Evolutionary conservation across 768 basidiomycete genomes (phyloP).

Genomic region (Kwoniella shandongensis): DNA sequence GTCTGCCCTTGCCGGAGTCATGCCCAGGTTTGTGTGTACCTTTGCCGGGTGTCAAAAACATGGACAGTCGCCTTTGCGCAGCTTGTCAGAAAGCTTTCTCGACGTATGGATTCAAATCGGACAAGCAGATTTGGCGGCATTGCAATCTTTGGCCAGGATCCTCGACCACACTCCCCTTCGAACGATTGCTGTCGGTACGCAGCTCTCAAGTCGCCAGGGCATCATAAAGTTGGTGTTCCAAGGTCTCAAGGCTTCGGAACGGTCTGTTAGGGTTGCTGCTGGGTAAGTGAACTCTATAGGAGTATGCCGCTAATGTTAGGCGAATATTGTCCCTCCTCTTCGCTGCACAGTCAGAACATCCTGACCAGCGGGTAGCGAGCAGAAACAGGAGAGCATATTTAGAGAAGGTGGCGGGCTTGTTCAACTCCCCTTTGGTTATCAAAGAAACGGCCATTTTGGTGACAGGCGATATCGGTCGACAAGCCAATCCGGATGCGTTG

Average conservation of each 20-base stretch:
- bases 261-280: constrained; percentile 11
- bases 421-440: constrained; percentile 6
- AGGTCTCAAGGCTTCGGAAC: constrained; percentile 1
- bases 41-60: constrained; percentile 11
- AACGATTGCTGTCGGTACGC: constrained; percentile 4
- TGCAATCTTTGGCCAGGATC: constrained; percentile 10
- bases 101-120: constrained; percentile 14
- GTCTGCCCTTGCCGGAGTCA: neutral
- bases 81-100: constrained; percentile 11
- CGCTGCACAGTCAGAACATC: constrained; percentile 12
- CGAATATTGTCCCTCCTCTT: constrained; percentile 15
- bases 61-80: neutral
- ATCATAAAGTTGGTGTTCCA: constrained; percentile 6
- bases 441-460: constrained; percentile 32
- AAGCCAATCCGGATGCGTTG: constrained; percentile 24
- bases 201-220: constrained; percentile 11
- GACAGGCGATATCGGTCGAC: constrained; percentile 32
- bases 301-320: constrained; percentile 6
- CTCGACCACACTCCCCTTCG: constrained; percentile 13
- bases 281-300: constrained; percentile 13
- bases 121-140: neutral
- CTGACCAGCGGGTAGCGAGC: constrained; percentile 8
- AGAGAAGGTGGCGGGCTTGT: neutral
- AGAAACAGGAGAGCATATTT: constrained; percentile 8
- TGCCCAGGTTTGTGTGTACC: constrained; percentile 4